Percentiles rank a stretch among this genome's conserved stretches.
phyloP scores from a whole-genome alignment of 345 rosid genomes.

The Salix purpurea region DNA sequence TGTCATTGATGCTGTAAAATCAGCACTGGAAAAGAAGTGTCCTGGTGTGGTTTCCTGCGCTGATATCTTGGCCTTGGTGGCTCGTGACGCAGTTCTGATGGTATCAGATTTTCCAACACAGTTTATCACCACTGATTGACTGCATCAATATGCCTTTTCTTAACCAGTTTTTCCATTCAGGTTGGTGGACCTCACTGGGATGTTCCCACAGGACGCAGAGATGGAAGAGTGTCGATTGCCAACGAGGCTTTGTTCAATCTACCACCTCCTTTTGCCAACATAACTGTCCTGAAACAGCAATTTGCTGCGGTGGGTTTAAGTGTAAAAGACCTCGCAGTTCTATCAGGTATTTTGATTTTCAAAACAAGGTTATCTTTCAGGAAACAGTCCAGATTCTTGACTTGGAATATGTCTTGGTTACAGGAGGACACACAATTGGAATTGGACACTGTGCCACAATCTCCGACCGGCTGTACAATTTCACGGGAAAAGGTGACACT shows the following conservation, averaged over 20 bases:
- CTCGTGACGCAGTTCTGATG: constrained; percentile 39
- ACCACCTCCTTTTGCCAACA: constrained; percentile 40
- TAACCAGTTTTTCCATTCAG: constrained; percentile 19
- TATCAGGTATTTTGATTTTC: constrained; percentile 33
- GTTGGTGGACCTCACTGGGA: constrained; percentile 54
- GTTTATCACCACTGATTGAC: too few species aligned
- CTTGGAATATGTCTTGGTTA: too few species aligned
- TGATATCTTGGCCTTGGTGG: constrained; percentile 27
- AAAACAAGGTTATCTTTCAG: not conserved
- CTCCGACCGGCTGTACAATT: constrained; percentile 46
- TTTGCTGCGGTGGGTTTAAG: constrained; percentile 43
- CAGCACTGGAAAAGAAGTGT: constrained; percentile 26
- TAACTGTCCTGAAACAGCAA: constrained; percentile 25
- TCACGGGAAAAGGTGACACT: constrained; percentile 50
- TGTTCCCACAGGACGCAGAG: constrained; percentile 58
- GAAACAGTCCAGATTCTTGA: not conserved
- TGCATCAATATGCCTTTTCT: not conserved
- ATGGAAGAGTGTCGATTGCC: constrained; percentile 44
- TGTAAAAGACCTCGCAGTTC: constrained; percentile 48
- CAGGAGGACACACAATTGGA: constrained; percentile 68
- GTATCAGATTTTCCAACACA: constrained; percentile 8
- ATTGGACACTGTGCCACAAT: constrained; percentile 38
- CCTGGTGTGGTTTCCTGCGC: constrained; percentile 39
- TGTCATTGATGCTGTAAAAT: constrained; percentile 46
- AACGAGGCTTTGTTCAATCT: constrained; percentile 25